phyloP scores from a whole-genome alignment of 805 yeast genomes.

The Wickerhamomyces queroliae region DNA sequence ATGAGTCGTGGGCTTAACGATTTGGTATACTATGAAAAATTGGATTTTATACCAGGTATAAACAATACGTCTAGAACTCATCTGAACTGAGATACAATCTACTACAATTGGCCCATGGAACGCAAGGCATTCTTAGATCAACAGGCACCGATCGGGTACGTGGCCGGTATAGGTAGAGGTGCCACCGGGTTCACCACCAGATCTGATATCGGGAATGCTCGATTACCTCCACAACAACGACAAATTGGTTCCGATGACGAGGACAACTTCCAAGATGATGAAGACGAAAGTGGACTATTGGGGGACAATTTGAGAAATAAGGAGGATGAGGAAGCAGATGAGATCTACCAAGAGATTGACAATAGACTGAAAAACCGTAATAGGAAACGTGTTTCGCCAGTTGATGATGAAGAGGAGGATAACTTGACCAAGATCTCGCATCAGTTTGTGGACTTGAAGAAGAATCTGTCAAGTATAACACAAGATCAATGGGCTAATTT shows the following conservation, averaged over 20 bases:
- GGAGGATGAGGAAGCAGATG: slow-evolving; percentile 77
- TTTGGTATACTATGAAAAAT: too few relatives aligned
- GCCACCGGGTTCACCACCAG: slow-evolving; percentile 90
- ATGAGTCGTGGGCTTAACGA: too few relatives aligned
- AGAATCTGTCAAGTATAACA: slow-evolving; percentile 50
- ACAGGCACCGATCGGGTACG: slow-evolving; percentile 84
- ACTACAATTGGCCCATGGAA: slow-evolving; percentile 29
- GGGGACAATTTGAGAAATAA: slow-evolving; percentile 29
- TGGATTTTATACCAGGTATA: too few relatives aligned
- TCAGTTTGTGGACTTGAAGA: slow-evolving; percentile 68
- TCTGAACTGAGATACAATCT: too few relatives aligned
- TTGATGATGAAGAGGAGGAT: slow-evolving; percentile 22
- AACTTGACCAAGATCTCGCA: slow-evolving; percentile 29
- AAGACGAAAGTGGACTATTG: slow-evolving; percentile 24
- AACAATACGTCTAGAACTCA: too few relatives aligned
- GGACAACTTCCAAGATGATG: slow-evolving; percentile 16
- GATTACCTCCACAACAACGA: slow-evolving; percentile 25
- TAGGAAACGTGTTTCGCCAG: slow-evolving; percentile 14
- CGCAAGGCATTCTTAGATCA: slow-evolving; percentile 68
- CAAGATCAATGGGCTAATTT: slow-evolving; percentile 73
- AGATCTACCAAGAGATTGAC: slow-evolving; percentile 64
- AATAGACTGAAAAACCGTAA: slow-evolving; percentile 32
- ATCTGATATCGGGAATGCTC: slow-evolving; percentile 60
- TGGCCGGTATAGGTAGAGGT: slow-evolving; percentile 93
- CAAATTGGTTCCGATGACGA: slow-evolving; percentile 17